Percentiles rank a stretch among this genome's conserved stretches.
These are phyloP conservation scores for Puccinia novopanici DNA, from an alignment of 1,284 basidiomycete genomes.

Conservation along the genomic window DNA sequence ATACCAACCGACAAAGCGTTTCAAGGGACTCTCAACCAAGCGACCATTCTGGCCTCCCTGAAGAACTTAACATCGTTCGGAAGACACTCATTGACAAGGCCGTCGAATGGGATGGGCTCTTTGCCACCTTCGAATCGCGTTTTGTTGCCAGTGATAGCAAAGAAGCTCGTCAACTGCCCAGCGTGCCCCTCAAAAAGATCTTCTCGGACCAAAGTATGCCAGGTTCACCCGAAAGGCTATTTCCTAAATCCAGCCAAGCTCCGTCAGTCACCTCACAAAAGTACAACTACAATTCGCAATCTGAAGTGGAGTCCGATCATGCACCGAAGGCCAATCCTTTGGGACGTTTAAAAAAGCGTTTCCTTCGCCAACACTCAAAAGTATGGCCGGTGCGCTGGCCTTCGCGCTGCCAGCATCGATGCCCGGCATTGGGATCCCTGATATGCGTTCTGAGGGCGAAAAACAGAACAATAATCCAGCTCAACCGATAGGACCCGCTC, in stretches of 20 bases:
- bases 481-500: not conserved
- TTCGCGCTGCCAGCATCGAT: constrained; percentile 49
- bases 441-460: constrained; percentile 8
- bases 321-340: constrained; percentile 31
- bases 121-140: constrained; percentile 61
- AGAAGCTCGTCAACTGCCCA: constrained; percentile 59
- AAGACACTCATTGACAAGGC: constrained; percentile 88
- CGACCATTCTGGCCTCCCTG: constrained; percentile 66
- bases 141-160: constrained; percentile 61
- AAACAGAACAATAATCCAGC: constrained; percentile 20
- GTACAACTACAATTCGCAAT: constrained; percentile 50
- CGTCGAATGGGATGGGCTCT: constrained; percentile 91
- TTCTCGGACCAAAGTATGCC: constrained; percentile 62
- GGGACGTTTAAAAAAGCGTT: constrained; percentile 48
- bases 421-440: constrained; percentile 37
- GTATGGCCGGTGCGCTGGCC: constrained; percentile 46
- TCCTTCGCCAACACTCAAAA: constrained; percentile 48
- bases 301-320: constrained; percentile 50
- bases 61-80: constrained; percentile 71
- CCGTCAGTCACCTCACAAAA: constrained; percentile 37
- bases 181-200: constrained; percentile 62
- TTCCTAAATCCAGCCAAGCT: constrained; percentile 33
- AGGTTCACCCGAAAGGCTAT: constrained; percentile 55
- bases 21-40: constrained; percentile 89
- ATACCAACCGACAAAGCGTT: constrained; percentile 70